Evolutionary conservation across 495 filamentous ascomycete genomes (phyloP).

Genomic region (Aspergillus diversus): DNA sequence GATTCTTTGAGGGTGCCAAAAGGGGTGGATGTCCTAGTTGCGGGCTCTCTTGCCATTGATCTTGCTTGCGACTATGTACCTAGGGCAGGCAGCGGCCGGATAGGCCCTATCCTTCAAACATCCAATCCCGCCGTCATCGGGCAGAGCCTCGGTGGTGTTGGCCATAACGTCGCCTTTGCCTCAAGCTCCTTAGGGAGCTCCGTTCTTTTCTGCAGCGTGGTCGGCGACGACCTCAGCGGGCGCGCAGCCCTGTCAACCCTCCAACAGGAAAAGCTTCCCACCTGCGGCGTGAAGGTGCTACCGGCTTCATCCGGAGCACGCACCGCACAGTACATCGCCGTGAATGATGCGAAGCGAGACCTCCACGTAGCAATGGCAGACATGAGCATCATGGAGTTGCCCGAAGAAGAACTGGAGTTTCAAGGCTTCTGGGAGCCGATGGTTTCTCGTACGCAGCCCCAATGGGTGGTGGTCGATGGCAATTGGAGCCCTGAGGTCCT

Average conservation of each 20-base stretch:
- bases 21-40: constrained; percentile 73
- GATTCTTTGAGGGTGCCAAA: constrained; percentile 17
- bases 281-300: constrained; percentile 61
- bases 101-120: constrained; percentile 66
- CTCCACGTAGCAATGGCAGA: constrained; percentile 90
- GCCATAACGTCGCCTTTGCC: constrained; percentile 87
- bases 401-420: constrained; percentile 44
- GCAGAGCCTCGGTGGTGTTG: constrained; percentile 90
- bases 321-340: constrained; percentile 88
- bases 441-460: constrained; percentile 58
- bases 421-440: constrained; percentile 62
- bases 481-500: constrained; percentile 74
- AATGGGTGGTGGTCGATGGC: constrained; percentile 78
- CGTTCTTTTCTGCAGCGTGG: constrained; percentile 71
- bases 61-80: constrained; percentile 77
- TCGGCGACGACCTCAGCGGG: constrained; percentile 79
- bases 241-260: constrained; percentile 67
- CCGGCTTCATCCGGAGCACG: constrained; percentile 52
- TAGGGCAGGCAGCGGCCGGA: constrained; percentile 30
- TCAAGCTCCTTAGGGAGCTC: constrained; percentile 63
- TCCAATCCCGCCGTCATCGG: constrained; percentile 83
- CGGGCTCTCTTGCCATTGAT: constrained; percentile 88
- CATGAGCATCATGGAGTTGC: constrained; percentile 78
- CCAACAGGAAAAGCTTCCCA: constrained; percentile 62
- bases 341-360: constrained; percentile 83